Evolutionary conservation across 345 rosid genomes (phyloP), one percentile per base, ranked within the genome.

Genomic region (Hevea brasiliensis): DNA sequence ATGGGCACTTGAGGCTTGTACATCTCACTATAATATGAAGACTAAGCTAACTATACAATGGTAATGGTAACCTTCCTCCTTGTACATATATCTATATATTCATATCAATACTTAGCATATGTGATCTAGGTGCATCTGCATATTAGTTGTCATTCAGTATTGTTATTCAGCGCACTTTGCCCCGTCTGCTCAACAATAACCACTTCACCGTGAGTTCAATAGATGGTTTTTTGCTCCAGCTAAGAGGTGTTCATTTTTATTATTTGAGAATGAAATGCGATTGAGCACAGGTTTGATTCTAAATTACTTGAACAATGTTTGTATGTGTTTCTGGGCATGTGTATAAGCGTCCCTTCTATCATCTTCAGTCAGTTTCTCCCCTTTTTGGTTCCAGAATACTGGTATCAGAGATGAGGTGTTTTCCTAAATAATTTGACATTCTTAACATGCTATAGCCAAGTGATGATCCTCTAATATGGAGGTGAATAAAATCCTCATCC

Each of bases 1-100:
- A 94, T 71, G 83, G 32, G 24, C 92, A 90, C 74, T 61, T 88
- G 81, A 84, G 87, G 74, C 51, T 80, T 10, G 57, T 83, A 32
- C 93, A 89, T 76, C 37, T 45, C n/a, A 65, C 86, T 54, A 60
- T 78, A 8, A 50, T 79, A 67, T 84, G 79, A 81, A 18, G 24
- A 44, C 24, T 32, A 0, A 45, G 8, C 17, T 59, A 40, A 58
- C 14, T 10, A 24, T n/a, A 48, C 27, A 23, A 6, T 20, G 18
- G 15, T 10, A 29, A 59, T 3, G 18, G 51, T 47, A 1, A 47
- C 51, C 17, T 47, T 12, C 26, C 21, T 47, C 7, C 10, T 21
- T 53, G 44, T 75, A 50, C 37, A 75, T 51, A 55, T 20, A 23
- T 32, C 15, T 51, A 5, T 45, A 62, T 54, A 58, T 56, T 29